Conservation (phyloP, 305 asterid species). For the Solanum hybrid region DNA sequence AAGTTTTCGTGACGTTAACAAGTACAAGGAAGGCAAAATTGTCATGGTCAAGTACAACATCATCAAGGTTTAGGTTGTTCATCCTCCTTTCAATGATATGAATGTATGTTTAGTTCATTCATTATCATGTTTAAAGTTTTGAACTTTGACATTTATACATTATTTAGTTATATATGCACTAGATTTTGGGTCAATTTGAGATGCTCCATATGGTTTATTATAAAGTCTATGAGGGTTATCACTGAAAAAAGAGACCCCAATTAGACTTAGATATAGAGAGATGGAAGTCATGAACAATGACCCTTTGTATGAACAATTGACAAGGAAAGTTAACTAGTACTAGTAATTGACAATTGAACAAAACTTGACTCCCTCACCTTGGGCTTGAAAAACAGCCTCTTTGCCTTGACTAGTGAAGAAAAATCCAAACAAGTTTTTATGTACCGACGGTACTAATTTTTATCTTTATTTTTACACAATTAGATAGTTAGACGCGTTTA, state of each 20-base stretch:
- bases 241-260: background rate
- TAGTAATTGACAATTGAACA: background rate
- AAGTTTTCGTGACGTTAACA: background rate
- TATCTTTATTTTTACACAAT: background rate
- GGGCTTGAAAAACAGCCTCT: background rate
- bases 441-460: too few relatives aligned
- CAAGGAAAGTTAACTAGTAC: background rate
- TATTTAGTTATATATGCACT: background rate
- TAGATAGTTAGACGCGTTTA: background rate
- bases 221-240: background rate
- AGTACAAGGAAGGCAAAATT: constrained; percentile 8
- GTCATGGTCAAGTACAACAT: background rate
- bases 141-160: background rate
- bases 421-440: too few relatives aligned
- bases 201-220: background rate
- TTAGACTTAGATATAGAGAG: background rate
- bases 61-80: background rate
- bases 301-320: background rate
- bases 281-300: background rate
- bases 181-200: background rate
- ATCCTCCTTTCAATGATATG: background rate
- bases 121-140: background rate
- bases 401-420: background rate
- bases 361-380: background rate
- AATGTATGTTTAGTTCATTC: background rate